phyloP scores from a whole-genome alignment of 1,284 basidiomycete species.

The Ceratobasidium theobromae region DNA sequence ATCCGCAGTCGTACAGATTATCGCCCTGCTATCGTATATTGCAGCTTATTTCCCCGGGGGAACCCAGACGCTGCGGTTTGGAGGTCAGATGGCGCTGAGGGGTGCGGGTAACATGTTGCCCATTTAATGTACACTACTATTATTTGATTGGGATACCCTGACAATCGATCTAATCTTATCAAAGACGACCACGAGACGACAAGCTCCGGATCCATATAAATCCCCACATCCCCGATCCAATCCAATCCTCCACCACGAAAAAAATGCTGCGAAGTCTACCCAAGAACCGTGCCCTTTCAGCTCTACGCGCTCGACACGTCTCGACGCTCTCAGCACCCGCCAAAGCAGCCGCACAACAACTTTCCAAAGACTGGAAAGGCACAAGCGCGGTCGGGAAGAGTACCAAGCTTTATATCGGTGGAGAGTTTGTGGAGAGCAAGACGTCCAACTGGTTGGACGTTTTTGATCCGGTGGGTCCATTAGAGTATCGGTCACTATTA shows the following conservation, averaged over 20 bases:
- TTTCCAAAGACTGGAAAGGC: conserved; percentile 79
- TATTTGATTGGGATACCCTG: not conserved
- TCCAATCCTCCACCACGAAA: not conserved
- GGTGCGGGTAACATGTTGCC: conserved; percentile 80
- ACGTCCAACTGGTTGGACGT: conserved; percentile 80
- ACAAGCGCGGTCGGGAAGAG: conserved; percentile 78
- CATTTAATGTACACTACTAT: too few species aligned
- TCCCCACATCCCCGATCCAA: conserved; percentile 8
- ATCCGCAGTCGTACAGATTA: conserved; percentile 73
- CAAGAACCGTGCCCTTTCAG: conserved; percentile 4
- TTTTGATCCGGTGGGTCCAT: conserved; percentile 73
- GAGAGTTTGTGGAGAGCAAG: conserved; percentile 83
- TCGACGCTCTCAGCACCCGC: conserved; percentile 55
- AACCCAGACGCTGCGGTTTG: conserved; percentile 75
- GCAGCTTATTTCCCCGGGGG: conserved; percentile 92
- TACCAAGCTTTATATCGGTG: conserved; percentile 88
- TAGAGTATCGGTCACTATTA: conserved; percentile 11
- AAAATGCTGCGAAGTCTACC: conserved; percentile 20
- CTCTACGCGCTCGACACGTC: not conserved
- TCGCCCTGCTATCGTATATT: conserved; percentile 82
- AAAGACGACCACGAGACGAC: conserved; percentile 6
- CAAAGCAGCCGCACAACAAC: conserved; percentile 60
- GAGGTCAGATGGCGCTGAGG: conserved; percentile 76
- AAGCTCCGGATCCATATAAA: conserved; percentile 27
- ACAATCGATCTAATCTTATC: conserved; percentile 4